phyloP scores from a whole-genome alignment of 2,329 filamentous ascomycete genomes.

The Aspergillus ibericus region DNA sequence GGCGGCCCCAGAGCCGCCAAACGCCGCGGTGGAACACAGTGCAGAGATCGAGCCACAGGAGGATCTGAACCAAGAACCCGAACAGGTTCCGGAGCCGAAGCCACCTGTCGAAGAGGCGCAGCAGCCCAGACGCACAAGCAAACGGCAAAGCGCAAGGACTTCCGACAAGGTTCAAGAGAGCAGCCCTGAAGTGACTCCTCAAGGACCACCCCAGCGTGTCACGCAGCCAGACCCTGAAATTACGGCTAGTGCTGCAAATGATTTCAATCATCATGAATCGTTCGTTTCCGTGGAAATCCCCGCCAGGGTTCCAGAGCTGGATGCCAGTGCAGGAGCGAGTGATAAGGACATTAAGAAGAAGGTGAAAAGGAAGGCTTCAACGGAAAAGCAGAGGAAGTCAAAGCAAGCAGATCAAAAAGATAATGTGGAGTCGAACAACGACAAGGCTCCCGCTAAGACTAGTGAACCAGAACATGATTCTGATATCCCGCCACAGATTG shows the following conservation, averaged over 20 bases:
- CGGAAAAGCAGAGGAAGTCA: slow-evolving; percentile 31
- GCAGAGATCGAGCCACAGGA: slow-evolving; percentile 13
- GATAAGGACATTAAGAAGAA: slow-evolving; percentile 28
- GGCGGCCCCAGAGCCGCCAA: slow-evolving; percentile 10
- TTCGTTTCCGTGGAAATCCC: slow-evolving; percentile 32
- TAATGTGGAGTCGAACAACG: neutral
- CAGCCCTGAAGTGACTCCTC: neutral
- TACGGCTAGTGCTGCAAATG: slow-evolving; percentile 10
- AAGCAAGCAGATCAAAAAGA: slow-evolving; percentile 8
- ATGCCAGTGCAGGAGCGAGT: slow-evolving; percentile 28
- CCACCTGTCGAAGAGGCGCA: slow-evolving; percentile 1
- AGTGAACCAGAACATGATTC: slow-evolving; percentile 16
- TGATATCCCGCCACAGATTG: slow-evolving; percentile 20
- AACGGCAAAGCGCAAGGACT: slow-evolving; percentile 7
- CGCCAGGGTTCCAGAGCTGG: slow-evolving; percentile 31
- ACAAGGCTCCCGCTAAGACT: neutral
- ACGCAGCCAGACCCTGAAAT: slow-evolving; percentile 7
- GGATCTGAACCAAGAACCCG: slow-evolving; percentile 5
- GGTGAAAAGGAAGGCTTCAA: slow-evolving; percentile 28
- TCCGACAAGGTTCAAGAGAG: neutral
- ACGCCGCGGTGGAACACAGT: slow-evolving; percentile 10
- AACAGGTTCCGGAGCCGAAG: slow-evolving; percentile 1
- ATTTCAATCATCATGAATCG: slow-evolving; percentile 27
- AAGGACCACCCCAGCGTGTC: neutral
- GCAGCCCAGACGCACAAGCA: slow-evolving; percentile 1